Conservation (phyloP, 163 green algal genomes). For the Coccomyxa subellipsoidea region DNA sequence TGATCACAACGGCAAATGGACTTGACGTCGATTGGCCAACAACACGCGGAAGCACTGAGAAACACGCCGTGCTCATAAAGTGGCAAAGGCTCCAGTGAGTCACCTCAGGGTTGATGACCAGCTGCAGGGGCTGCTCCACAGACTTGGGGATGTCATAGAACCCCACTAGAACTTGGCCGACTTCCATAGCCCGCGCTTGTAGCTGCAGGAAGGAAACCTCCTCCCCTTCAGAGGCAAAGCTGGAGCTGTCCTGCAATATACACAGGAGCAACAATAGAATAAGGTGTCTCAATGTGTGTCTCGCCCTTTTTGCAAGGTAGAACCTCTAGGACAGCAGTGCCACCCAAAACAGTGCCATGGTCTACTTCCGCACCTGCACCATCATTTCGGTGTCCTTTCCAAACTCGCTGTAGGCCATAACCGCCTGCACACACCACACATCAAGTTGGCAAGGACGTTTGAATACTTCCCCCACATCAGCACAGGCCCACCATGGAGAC, state of each 20-base stretch:
- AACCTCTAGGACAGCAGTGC: too few species aligned
- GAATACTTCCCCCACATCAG: background rate
- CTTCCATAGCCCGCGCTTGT: slow-evolving; percentile 21
- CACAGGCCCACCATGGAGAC: too few species aligned
- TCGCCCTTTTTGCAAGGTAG: too few species aligned
- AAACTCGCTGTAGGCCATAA: slow-evolving; percentile 32
- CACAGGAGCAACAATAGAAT: background rate
- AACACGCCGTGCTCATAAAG: background rate
- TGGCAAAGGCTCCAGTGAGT: background rate
- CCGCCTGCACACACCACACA: slow-evolving; percentile 11
- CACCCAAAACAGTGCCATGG: too few species aligned
- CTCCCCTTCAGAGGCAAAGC: slow-evolving; percentile 33
- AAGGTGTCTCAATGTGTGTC: too few species aligned
- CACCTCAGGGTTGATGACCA: slow-evolving; percentile 43
- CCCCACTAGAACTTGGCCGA: slow-evolving; percentile 41
- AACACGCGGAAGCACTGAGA: too few species aligned
- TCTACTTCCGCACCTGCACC: slow-evolving; percentile 54
- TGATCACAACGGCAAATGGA: too few species aligned
- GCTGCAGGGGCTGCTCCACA: slow-evolving; percentile 39
- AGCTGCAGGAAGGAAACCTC: slow-evolving; percentile 40
- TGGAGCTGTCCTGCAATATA: slow-evolving; percentile 32
- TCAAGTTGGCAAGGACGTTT: background rate
- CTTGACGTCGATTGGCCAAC: too few species aligned
- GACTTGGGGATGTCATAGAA: slow-evolving; percentile 46
- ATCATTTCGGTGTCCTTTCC: slow-evolving; percentile 38